Evolutionary conservation across 139 green algal species (phyloP), one percentile per base, ranked within the genome.

Genomic region (Chlamydomonas sp.): DNA sequence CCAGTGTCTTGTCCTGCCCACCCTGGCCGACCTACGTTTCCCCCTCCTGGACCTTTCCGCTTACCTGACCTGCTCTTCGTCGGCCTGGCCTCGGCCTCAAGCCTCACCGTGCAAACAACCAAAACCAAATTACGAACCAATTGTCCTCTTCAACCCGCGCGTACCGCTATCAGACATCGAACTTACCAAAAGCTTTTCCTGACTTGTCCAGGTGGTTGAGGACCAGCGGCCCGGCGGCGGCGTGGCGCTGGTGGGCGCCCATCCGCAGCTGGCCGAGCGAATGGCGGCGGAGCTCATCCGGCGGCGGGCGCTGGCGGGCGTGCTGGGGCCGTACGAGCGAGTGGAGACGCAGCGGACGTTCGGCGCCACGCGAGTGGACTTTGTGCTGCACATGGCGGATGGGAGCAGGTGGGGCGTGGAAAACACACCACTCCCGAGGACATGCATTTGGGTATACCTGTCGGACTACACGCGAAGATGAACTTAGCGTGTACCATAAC

Each of bases 331-430:
- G 17, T 84, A 85, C 76, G 80, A 58, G 14, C 49, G 31, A 0
- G 18, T 90, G 63, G 67, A 88, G 80, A 79, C 79, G 74, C 87
- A 90, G 75, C 71, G 86, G 58, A 90, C 87, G 10, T 76, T 77
- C 14, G 87, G 87, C 66, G 66, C 18, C 20, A 77, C 75, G 9
- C 85, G 89, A 12, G 84, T 90, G 74, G 89, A 92, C 80, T 92
- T 86, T 76, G 80, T 83, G 75, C 66, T 92, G 76, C 75, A 64
- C 3, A 73, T 81, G 20, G 75, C 77, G 8, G 89, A 90, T 17
- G 89, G 89, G 80, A 80, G 76, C 76, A 66, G 76, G 76, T 80
- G 58, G 12, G 74, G 3, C 17, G 5, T 14, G 1, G 57, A 3
- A 4, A 49, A 49, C 31, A 49, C 31, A 49, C 31, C 31, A 49